Evolutionary conservation across 495 filamentous ascomycete species (phyloP), one percentile per base, ranked within the genome.

Genomic region (Trichoderma orchidacearum): DNA sequence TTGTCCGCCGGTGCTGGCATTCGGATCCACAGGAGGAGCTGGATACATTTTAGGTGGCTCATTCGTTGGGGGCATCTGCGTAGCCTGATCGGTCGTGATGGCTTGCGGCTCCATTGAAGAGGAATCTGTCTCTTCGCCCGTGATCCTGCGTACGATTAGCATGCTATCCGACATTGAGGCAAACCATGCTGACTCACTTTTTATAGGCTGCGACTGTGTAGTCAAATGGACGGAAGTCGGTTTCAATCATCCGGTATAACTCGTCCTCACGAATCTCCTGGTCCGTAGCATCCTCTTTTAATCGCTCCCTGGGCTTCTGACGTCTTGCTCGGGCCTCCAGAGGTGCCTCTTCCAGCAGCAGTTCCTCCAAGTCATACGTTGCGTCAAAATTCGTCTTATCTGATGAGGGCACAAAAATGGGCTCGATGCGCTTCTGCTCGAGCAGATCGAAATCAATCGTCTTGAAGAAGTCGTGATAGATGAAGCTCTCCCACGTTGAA

Each of bases 371-470:
- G 70, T 98, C 93, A 65, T 98, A 98, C 1, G 93, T 98, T 4
- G 93, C 93, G 70, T 98, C 93, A 60, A 98, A 98, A 68, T 98
- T 98, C 5, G 94, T 96, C 78, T 98, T 98, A 53, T 98, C 93
- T 51, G 88, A 87, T 0, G 91, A 95, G 5, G 93, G 93, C 23
- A 81, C 76, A 72, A 98, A 98, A 0, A 97, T 82, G 0, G 93
- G 92, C 52, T 92, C 85, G 56, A 96, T 82, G 67, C 95, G 85
- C 66, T 96, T 98, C 53, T 84, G 75, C 66, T 94, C 89, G 31
- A 98, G 70, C 2, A 85, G 85, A 17, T 77, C 83, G 56, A 98
- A 98, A 66, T 97, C 88, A 61, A 96, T 80, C 1, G 76, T 72
- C 36, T 83, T 75, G 72, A 97, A 98, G 79, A 98, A 98, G 12